Conservation (phyloP, 139 green algal species). For the Prasinococcaceae sp. region DNA sequence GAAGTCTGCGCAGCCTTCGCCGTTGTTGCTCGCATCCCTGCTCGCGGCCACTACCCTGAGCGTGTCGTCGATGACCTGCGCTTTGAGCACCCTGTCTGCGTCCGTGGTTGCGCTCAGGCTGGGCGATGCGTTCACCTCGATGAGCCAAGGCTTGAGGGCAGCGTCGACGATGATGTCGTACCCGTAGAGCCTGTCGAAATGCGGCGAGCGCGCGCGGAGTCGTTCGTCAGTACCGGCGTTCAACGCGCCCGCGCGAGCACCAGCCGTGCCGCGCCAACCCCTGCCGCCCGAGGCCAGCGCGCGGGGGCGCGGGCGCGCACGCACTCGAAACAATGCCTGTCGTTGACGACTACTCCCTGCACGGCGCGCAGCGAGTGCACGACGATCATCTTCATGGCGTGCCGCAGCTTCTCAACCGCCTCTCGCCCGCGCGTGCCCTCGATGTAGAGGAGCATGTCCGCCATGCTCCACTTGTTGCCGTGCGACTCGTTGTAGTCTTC, state of each 20-base stretch:
- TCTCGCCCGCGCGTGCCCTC: conserved; percentile 32
- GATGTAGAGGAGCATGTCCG: conserved; percentile 33
- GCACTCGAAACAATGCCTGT: conserved; percentile 62
- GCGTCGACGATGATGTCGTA: not conserved
- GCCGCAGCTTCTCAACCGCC: conserved; percentile 36
- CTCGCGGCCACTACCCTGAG: conserved; percentile 11
- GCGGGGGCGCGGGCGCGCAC: too few species aligned
- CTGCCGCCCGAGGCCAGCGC: too few species aligned
- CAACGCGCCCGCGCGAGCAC: too few species aligned
- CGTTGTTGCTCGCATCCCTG: too few species aligned
- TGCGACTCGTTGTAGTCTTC: conserved; percentile 43
- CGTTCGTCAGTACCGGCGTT: too few species aligned
- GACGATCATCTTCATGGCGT: not conserved
- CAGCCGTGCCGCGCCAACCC: too few species aligned
- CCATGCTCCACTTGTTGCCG: conserved; percentile 57
- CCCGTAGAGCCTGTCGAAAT: conserved; percentile 3
- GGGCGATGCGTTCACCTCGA: conserved; percentile 1
- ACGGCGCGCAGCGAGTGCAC: not conserved
- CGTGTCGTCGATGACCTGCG: conserved; percentile 47
- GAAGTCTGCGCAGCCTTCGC: too few species aligned
- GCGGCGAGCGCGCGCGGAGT: too few species aligned
- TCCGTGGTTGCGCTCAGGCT: conserved; percentile 38
- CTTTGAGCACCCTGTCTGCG: conserved; percentile 49
- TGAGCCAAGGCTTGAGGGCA: not conserved
- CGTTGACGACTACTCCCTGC: conserved; percentile 56